A percentile compares a stretch with the other conserved stretches of the same genome.
Conservation (phyloP, 2,329 filamentous ascomycete genomes). For the Fusarium haematococcum region DNA sequence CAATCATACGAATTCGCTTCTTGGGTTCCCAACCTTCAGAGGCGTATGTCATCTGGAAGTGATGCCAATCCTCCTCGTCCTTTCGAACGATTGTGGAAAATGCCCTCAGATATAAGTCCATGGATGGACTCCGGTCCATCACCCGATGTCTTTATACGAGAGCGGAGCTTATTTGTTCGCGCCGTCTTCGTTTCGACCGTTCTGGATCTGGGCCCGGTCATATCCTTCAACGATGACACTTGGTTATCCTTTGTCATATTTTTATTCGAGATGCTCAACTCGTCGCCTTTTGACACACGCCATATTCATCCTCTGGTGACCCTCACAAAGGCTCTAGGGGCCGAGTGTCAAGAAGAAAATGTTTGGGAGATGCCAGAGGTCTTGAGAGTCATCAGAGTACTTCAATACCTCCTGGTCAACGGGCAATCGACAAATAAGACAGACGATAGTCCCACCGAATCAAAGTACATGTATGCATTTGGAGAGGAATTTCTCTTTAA, state of each 20-base stretch:
- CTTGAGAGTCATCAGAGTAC: not conserved
- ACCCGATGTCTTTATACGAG: not conserved
- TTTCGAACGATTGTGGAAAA: not conserved
- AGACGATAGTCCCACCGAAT: not conserved
- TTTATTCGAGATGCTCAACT: not conserved
- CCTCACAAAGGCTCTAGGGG: not conserved
- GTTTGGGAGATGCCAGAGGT: not conserved
- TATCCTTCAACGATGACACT: not conserved
- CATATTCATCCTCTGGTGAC: not conserved
- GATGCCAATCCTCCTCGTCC: not conserved
- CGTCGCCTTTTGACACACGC: accelerated
- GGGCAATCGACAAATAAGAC: not conserved
- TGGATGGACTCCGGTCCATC: not conserved
- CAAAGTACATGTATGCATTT: not conserved
- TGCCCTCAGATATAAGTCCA: not conserved
- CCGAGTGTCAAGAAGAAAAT: not conserved
- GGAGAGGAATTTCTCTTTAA: not conserved
- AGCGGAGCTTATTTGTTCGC: not conserved
- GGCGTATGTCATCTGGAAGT: not conserved
- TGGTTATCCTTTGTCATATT: not conserved
- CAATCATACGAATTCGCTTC: not conserved
- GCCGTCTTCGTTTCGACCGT: not conserved
- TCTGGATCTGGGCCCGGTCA: not conserved
- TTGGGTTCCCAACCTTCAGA: slow-evolving; percentile 2
- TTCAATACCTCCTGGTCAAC: not conserved